Conservation (phyloP, 1,284 basidiomycete species). For the Ceratobasidium theobromae region DNA sequence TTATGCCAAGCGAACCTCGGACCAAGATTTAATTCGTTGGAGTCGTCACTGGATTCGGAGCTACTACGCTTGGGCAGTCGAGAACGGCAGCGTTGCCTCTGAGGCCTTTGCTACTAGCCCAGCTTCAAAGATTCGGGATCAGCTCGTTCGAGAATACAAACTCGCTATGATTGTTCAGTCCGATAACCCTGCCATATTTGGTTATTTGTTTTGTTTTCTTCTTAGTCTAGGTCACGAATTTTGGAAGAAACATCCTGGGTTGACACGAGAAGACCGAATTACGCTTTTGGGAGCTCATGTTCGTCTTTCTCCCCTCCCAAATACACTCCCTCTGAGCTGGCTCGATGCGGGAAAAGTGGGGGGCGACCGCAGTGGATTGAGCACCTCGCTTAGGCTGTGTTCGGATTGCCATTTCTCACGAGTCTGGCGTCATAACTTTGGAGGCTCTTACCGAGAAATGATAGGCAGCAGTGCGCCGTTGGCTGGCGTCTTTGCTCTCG, state of each 20-base stretch:
- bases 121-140: background rate
- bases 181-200: slow-evolving; percentile 2
- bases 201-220: slow-evolving; percentile 21
- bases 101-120: background rate
- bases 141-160: slow-evolving; percentile 14
- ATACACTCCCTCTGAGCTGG: slow-evolving; percentile 1
- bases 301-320: slow-evolving; percentile 10
- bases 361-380: background rate
- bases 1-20: background rate
- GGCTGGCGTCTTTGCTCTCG: slow-evolving; percentile 9
- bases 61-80: slow-evolving; percentile 15
- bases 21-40: background rate
- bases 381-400: background rate
- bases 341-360: background rate
- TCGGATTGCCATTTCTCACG: background rate
- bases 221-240: slow-evolving; percentile 13
- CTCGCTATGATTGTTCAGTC: background rate
- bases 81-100: background rate
- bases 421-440: slow-evolving; percentile 6
- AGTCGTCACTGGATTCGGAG: slow-evolving; percentile 11
- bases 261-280: slow-evolving; percentile 28
- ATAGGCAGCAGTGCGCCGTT: background rate
- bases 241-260: slow-evolving; percentile 1
- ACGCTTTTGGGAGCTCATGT: slow-evolving; percentile 12
- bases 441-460: background rate